Evolutionary conservation across 2,329 filamentous ascomycete genomes (phyloP), one percentile per base, ranked within the genome.

Genomic region (Fusarium sp.): DNA sequence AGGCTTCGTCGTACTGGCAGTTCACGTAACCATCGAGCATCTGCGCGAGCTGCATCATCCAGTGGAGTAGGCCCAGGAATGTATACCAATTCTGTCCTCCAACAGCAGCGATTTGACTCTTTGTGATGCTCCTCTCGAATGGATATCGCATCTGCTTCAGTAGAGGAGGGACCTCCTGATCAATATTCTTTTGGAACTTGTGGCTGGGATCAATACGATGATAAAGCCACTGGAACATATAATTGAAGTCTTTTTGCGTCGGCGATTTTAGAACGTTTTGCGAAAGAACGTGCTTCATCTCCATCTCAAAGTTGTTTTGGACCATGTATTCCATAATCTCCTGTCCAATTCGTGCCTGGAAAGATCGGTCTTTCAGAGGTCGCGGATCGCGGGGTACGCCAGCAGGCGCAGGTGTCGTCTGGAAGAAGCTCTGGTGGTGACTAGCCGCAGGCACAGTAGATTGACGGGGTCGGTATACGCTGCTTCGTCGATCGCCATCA

Each of bases 201-300:
- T 98, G 97, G 74, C 91, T 92, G 0, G 96, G 96, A 78, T 99
- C 96, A 77, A 99, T 97, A 61, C 94, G 92, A 76, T 94, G 93
- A 80, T 99, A 99, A 6, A 99, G 85, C 93, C 95, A 99, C 77
- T 98, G 94, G 77, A 99, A 99, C 87, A 99, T 97, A 80, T 89
- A 92, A 77, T 97, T 96, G 83, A 99, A 99, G 79, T 99, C 96
- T 78, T 99, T 99, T 75, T 98, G 95, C 1, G 95, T 99, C 0
- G 96, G 97, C 45, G 93, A 97, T 75, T 93, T 95, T 78, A 97
- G 90, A 9, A 94, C 92, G 75, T 98, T 98, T 69, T 92, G 91
- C 1, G 93, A 93, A n/a, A 99, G 84, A 3, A 90, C 91, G 79
- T 98, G 93, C 82, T 97, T 98, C 91, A 97, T 97, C 74, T 98